phyloP scores from a whole-genome alignment of 2,329 filamentous ascomycete species.

The Stagonosporopsis cucurbitacearum region DNA sequence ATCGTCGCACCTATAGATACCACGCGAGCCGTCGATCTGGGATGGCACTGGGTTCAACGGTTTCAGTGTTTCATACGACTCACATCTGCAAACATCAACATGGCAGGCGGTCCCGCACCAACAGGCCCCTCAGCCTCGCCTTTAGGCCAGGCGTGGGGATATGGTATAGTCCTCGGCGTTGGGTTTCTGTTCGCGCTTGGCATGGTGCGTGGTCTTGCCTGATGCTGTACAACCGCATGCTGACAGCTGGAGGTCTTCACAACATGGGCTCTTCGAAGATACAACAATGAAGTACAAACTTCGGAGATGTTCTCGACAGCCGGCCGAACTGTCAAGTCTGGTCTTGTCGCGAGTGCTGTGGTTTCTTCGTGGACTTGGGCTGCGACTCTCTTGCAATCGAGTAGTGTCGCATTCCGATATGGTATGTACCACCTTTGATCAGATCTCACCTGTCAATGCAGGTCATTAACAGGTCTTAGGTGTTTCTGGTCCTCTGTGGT shows the following conservation, averaged over 20 bases:
- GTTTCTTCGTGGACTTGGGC: conserved; percentile 42
- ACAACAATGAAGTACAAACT: conserved; percentile 42
- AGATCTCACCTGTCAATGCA: rapidly evolving
- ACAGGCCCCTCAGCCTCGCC: conserved; percentile 34
- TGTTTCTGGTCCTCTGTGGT: conserved; percentile 44
- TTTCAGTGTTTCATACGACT: conserved; percentile 12
- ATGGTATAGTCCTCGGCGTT: conserved; percentile 43
- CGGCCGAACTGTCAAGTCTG: conserved; percentile 42
- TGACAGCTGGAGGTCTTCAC: conserved; percentile 30
- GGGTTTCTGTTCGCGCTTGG: conserved; percentile 40
- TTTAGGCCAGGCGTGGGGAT: conserved; percentile 40
- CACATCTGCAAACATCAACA: conserved; percentile 12
- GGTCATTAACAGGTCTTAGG: conserved; percentile 9
- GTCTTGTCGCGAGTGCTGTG: conserved; percentile 40
- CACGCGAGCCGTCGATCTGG: conserved; percentile 8
- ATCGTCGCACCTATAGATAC: conserved; percentile 30
- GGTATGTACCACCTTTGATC: conserved; percentile 21
- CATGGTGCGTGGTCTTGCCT: conserved; percentile 26
- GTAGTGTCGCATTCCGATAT: conserved; percentile 44
- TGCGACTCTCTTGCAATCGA: conserved; percentile 39
- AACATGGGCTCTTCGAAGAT: conserved; percentile 40
- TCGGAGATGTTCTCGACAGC: conserved; percentile 43
- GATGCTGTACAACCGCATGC: background rate
- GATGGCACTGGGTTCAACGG: conserved; percentile 7
- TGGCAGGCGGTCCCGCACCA: conserved; percentile 37